Evolutionary conservation across 495 filamentous ascomycete genomes (phyloP), one percentile per base, ranked within the genome.

Genomic region (Chaetomidium leptoderma): DNA sequence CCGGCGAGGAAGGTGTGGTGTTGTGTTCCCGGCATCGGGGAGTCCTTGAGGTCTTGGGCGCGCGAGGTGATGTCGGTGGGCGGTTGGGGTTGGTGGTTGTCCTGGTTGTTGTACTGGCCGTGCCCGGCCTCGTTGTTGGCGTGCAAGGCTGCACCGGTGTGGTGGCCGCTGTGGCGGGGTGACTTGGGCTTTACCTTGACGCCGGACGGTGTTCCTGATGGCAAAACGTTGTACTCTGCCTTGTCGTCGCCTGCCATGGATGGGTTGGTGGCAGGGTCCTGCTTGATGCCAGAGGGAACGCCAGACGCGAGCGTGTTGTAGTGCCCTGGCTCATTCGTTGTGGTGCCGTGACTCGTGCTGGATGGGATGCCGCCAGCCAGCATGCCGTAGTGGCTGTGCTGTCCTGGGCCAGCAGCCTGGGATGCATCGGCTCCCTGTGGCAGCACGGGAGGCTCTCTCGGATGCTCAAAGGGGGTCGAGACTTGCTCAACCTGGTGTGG

Each of bases 301-400:
- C 66, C 70, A 0, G 70, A 66, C 0, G 63, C 3, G 0, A 72
- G 56, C 0, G 66, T 63, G 44, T 66, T 70, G 58, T 72, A 69
- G n/a, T 67, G 43, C 0, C 42, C 65, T 60, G 42, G 47, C 27
- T 52, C 27, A 16, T 58, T 46, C 4, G 46, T 45, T 42, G 21
- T 16, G 11, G 17, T 13, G 17, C 44, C 33, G 13, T 55, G 45
- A 29, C 46, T 39, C n/a, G 37, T 6, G 24, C 47, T 29, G 14
- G 37, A 58, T 6, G 56, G 26, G 47, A 3, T 53, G 14, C 35
- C 21, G 19, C 29, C 17, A 37, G 43, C 17, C 23, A 60, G 14
- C 37, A 44, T 1, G 9, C 29, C 21, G 37, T 40, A 24, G 29
- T 62, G 29, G 39, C 54, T 29, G 3, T 47, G 11, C 30, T 57